These are phyloP conservation scores for Vaccinium corymbosum DNA, from an alignment of 148 eudicot genomes.

Conservation along the genomic window DNA sequence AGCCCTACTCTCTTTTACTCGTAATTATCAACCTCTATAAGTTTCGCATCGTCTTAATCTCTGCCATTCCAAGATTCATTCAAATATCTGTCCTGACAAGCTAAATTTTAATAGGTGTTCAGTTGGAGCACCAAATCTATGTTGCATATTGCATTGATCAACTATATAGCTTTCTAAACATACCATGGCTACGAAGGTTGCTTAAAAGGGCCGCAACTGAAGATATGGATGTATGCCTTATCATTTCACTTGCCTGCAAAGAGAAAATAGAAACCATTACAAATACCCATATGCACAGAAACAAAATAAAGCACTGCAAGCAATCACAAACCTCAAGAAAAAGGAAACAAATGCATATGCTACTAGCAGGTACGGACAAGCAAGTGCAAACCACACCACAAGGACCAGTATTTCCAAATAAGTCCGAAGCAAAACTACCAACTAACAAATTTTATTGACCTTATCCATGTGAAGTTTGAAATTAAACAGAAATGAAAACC, in stretches of 20 bases:
- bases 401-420: neutral
- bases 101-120: no score
- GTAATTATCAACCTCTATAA: no score
- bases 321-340: neutral
- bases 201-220: slow-evolving; percentile 61
- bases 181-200: slow-evolving; percentile 75
- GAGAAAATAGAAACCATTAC: neutral
- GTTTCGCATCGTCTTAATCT: no score
- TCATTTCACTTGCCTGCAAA: slow-evolving; percentile 67
- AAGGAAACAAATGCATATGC: neutral
- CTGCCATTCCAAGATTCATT: no score
- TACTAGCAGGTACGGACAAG: slow-evolving; percentile 8
- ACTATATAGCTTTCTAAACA: neutral
- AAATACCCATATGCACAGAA: neutral
- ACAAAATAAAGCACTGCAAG: neutral
- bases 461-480: neutral
- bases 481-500: neutral
- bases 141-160: neutral
- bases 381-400: neutral
- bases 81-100: no score
- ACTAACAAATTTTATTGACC: neutral
- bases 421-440: slow-evolving; percentile 5
- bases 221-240: slow-evolving; percentile 51
- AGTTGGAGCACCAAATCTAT: no score
- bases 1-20: no score